Evolutionary conservation across 2,329 filamentous ascomycete genomes (phyloP).

Genomic region (Claviceps africana): DNA sequence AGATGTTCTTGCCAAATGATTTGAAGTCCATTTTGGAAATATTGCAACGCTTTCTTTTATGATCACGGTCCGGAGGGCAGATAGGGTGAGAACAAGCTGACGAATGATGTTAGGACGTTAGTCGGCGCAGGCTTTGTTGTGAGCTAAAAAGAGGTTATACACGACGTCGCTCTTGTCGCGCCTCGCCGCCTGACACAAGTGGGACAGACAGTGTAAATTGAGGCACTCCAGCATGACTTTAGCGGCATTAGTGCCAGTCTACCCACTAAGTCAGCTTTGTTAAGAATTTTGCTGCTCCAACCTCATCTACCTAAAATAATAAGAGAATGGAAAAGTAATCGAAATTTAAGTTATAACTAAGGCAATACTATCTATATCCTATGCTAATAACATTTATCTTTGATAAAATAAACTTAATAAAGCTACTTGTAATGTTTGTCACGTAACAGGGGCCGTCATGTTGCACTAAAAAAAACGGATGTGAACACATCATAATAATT

Average conservation of each 20-base stretch:
- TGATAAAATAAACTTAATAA: no score
- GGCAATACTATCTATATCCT: no score
- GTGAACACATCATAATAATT: no score
- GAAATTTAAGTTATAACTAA: no score
- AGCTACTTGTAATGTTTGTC: no score
- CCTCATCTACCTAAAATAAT: no score
- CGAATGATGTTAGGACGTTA: neutral
- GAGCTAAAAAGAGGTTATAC: neutral
- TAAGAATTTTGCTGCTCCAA: neutral
- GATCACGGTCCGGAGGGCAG: neutral
- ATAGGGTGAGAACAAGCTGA: neutral
- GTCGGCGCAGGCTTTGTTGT: neutral
- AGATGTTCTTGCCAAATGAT: constrained; percentile 41
- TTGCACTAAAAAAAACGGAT: no score
- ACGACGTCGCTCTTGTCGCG: neutral
- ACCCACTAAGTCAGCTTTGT: neutral
- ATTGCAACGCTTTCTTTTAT: neutral
- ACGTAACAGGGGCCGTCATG: no score
- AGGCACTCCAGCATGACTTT: neutral
- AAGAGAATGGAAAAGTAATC: no score
- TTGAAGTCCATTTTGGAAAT: constrained; percentile 41
- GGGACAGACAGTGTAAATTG: neutral
- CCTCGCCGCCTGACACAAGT: neutral
- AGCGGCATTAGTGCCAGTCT: neutral
- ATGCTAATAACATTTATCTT: no score